Evolutionary conservation across 73 alveolate genomes (phyloP).

Genomic region (Tetrahymena malaccensis): DNA sequence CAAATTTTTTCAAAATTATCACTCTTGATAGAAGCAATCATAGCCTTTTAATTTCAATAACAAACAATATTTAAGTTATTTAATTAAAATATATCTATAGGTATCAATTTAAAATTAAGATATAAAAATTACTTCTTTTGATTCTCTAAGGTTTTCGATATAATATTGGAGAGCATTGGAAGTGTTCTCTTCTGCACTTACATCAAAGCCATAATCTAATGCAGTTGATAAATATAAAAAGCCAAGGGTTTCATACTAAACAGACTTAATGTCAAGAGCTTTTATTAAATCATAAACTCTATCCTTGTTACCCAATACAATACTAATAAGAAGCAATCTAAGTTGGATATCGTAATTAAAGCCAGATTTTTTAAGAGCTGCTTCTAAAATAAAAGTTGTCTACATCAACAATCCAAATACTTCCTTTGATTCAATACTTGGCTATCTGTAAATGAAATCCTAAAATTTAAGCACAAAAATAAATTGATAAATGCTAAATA

Average conservation of each 20-base stretch:
- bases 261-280: neutral
- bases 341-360: neutral
- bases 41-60: neutral
- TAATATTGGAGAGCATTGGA: neutral
- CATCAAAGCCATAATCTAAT: neutral
- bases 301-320: neutral
- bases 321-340: neutral
- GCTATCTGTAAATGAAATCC: neutral
- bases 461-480: neutral
- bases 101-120: too few species aligned
- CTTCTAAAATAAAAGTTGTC: neutral
- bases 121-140: neutral
- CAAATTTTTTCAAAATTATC: neutral
- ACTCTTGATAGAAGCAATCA: neutral
- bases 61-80: too few species aligned
- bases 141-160: neutral
- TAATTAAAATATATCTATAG: too few species aligned
- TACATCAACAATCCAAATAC: neutral
- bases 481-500: neutral
- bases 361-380: neutral
- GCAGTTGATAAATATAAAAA: neutral
- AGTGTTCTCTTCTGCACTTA: neutral
- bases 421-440: neutral
- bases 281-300: neutral
- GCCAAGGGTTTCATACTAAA: neutral